A percentile compares a stretch with the other conserved stretches of the same genome.
These are phyloP conservation scores for Antrodiella citrinella DNA, from an alignment of 768 basidiomycete genomes.

Conservation along the genomic window DNA sequence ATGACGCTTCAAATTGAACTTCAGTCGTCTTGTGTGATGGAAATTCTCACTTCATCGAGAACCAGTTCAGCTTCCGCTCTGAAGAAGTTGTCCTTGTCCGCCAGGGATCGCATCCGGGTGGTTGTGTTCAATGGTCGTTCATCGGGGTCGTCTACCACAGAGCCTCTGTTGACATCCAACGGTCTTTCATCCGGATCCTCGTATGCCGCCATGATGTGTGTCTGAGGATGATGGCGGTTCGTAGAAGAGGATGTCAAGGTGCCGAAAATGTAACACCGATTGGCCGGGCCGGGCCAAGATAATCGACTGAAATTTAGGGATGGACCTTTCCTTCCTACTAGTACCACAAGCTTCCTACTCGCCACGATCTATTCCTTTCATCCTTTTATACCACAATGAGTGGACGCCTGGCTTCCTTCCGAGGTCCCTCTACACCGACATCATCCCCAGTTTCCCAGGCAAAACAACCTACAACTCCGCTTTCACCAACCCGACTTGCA, in stretches of 20 bases:
- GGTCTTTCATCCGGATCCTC: constrained; percentile 13
- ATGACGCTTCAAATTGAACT: constrained; percentile 4
- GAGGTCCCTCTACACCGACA: constrained; percentile 70
- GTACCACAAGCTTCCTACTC: too few species aligned
- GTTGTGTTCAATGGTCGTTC: too few species aligned
- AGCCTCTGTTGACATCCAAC: too few species aligned
- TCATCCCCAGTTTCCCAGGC: constrained; percentile 47
- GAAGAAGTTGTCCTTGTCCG: constrained; percentile 45
- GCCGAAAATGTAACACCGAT: background rate
- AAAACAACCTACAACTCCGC: constrained; percentile 36
- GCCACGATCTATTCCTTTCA: too few species aligned
- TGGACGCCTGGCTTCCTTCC: constrained; percentile 66
- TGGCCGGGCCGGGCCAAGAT: background rate
- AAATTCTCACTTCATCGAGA: constrained; percentile 43
- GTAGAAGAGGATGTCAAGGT: background rate
- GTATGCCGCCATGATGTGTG: background rate
- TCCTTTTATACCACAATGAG: too few species aligned
- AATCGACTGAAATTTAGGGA: too few species aligned
- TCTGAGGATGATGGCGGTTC: background rate
- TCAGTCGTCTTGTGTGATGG: background rate
- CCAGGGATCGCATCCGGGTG: constrained; percentile 14
- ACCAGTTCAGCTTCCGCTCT: constrained; percentile 65
- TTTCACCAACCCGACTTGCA: constrained; percentile 33
- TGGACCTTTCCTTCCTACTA: background rate
- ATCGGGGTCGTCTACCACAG: too few species aligned